These are phyloP conservation scores for Macadamia integrifolia DNA, from an alignment of 164 flowering plant genomes.

Conservation along the genomic window DNA sequence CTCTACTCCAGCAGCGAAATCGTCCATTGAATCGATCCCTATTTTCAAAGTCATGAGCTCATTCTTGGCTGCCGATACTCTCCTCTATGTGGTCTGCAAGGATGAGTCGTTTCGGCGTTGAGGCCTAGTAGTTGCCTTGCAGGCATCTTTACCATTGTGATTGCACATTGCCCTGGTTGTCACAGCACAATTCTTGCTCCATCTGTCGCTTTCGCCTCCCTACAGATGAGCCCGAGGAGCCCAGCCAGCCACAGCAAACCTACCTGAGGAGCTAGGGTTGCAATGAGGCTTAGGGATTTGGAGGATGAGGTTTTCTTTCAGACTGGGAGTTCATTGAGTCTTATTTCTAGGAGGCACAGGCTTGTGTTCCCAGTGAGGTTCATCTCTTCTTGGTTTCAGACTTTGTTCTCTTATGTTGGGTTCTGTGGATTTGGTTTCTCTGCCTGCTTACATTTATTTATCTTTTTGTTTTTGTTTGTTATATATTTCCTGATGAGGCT, in stretches of 20 bases:
- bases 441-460: too few species aligned
- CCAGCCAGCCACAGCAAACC: not conserved
- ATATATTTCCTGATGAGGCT: too few species aligned
- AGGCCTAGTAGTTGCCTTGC: conserved; percentile 63
- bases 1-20: conserved; percentile 28
- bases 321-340: conserved; percentile 32
- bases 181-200: conserved; percentile 54
- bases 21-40: conserved; percentile 37
- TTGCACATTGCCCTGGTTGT: conserved; percentile 68
- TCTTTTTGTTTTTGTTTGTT: too few species aligned
- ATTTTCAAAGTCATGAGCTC: conserved; percentile 34
- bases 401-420: too few species aligned
- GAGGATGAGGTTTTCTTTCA: conserved; percentile 34
- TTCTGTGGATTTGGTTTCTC: too few species aligned
- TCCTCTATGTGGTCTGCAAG: conserved; percentile 59
- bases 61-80: conserved; percentile 13
- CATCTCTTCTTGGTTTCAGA: too few species aligned
- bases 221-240: conserved; percentile 15
- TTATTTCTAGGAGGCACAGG: conserved; percentile 37
- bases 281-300: conserved; percentile 29
- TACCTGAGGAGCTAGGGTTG: conserved; percentile 6
- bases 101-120: conserved; percentile 41
- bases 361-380: conserved; percentile 21
- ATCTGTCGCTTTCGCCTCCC: conserved; percentile 48
- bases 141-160: conserved; percentile 55